Percentiles rank a stretch among this genome's conserved stretches.
Conservation (phyloP, 148 eudicot species). For the Cornus florida region DNA sequence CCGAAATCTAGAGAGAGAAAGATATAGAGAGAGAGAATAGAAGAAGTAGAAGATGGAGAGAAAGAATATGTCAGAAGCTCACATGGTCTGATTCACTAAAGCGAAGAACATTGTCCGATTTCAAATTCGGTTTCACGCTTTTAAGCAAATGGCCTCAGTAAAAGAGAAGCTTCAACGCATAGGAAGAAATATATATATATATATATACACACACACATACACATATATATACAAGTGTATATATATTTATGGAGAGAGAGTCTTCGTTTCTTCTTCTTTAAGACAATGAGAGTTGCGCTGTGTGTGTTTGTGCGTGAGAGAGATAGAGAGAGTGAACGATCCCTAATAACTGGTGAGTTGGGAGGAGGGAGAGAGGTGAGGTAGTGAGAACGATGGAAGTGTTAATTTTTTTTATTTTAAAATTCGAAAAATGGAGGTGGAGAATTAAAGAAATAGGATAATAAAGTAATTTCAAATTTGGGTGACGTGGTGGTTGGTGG, state of each 20-base stretch:
- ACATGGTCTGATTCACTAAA: conserved; percentile 56
- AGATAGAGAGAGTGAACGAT: neutral
- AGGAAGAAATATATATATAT: neutral
- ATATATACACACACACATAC: neutral
- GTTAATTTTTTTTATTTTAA: neutral
- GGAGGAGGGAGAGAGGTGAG: conserved; percentile 1
- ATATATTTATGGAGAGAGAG: neutral
- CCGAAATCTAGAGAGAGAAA: neutral
- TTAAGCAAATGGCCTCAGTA: conserved; percentile 11
- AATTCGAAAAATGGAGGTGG: neutral
- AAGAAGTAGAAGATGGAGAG: conserved; percentile 10
- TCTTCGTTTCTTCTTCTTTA: conserved; percentile 25
- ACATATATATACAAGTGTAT: neutral
- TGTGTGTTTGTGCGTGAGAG: conserved; percentile 9
- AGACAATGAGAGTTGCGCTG: conserved; percentile 21
- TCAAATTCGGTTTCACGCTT: conserved; percentile 10
- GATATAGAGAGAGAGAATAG: conserved; percentile 1
- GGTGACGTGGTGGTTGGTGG: conserved; percentile 2
- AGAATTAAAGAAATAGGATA: neutral
- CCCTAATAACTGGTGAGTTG: neutral
- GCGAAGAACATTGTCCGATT: conserved; percentile 31
- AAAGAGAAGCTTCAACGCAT: conserved; percentile 16
- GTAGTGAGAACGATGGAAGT: conserved; percentile 12
- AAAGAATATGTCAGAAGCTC: conserved; percentile 51
- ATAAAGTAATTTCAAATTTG: neutral